These are phyloP conservation scores for Sporothrix pseudoabietina DNA, from an alignment of 2,329 filamentous ascomycete genomes.

Conservation along the genomic window DNA sequence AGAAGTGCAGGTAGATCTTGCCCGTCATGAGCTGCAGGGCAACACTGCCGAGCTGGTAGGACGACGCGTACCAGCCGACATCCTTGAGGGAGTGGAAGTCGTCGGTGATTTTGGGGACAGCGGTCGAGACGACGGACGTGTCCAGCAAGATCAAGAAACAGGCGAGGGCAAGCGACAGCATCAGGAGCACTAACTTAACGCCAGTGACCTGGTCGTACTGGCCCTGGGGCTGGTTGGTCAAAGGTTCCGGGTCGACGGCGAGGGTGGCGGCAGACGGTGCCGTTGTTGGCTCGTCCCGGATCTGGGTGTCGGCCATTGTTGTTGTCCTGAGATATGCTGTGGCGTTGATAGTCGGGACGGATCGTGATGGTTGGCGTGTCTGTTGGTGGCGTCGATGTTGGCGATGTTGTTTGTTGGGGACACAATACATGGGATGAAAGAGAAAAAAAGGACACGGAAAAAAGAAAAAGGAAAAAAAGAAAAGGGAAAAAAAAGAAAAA, in stretches of 20 bases:
- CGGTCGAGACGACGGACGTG: conserved; percentile 34
- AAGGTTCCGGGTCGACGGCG: background rate
- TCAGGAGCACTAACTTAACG: conserved; percentile 26
- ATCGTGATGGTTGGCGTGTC: background rate
- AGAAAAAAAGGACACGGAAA: no score
- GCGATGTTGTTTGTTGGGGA: background rate
- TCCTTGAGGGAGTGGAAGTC: conserved; percentile 34
- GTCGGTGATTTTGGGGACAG: conserved; percentile 35
- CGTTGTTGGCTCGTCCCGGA: background rate
- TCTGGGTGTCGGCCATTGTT: conserved; percentile 3
- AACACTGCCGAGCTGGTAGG: conserved; percentile 43
- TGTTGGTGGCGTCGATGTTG: background rate
- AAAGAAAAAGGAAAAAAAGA: background rate
- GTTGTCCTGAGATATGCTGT: background rate
- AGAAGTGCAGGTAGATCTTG: conserved; percentile 52
- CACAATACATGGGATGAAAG: background rate
- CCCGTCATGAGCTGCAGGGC: conserved; percentile 56
- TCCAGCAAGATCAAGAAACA: conserved; percentile 36
- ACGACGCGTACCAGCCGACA: conserved; percentile 35
- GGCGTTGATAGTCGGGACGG: background rate
- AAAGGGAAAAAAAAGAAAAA: background rate
- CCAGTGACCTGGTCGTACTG: conserved; percentile 26
- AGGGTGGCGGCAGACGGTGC: background rate
- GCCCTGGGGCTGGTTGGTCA: conserved; percentile 2
- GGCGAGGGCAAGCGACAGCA: conserved; percentile 31